Conservation (phyloP, 352 stramenopile species). For the Globisporangium paroecandrum region DNA sequence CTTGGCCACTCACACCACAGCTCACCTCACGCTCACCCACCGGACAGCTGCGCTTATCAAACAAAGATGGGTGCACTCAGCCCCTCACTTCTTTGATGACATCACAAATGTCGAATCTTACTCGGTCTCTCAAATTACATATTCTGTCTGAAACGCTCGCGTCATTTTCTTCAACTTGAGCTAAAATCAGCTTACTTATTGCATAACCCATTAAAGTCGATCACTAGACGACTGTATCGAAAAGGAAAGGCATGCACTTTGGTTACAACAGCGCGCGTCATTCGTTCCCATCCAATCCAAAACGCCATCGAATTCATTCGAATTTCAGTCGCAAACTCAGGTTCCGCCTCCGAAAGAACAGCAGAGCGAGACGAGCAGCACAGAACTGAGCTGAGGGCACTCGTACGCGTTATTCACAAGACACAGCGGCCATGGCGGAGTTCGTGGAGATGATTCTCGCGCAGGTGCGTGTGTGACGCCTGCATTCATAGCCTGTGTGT, state of each 20-base stretch:
- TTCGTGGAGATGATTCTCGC: constrained; percentile 84
- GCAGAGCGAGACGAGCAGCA: background rate
- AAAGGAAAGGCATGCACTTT: background rate
- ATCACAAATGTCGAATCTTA: constrained; percentile 3
- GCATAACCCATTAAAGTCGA: background rate
- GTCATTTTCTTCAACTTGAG: background rate
- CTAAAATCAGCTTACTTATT: background rate
- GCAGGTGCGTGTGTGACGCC: constrained; percentile 50
- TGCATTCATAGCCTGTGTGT: background rate
- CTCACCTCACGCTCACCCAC: background rate
- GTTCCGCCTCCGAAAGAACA: background rate
- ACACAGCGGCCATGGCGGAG: constrained; percentile 48
- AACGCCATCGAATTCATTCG: constrained; percentile 5
- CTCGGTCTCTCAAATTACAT: background rate
- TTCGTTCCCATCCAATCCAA: constrained; percentile 9
- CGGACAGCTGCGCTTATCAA: background rate
- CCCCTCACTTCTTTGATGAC: background rate
- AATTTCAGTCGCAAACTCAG: background rate
- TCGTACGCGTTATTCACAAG: background rate
- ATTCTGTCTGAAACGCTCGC: fast-evolving
- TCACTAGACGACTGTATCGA: background rate
- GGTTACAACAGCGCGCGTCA: constrained; percentile 13
- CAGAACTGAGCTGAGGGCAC: background rate
- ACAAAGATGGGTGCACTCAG: background rate
- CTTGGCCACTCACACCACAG: background rate